Base-by-base conservation (phyloP, 441 rosid genomes). In the Kokia cookei region DNA sequence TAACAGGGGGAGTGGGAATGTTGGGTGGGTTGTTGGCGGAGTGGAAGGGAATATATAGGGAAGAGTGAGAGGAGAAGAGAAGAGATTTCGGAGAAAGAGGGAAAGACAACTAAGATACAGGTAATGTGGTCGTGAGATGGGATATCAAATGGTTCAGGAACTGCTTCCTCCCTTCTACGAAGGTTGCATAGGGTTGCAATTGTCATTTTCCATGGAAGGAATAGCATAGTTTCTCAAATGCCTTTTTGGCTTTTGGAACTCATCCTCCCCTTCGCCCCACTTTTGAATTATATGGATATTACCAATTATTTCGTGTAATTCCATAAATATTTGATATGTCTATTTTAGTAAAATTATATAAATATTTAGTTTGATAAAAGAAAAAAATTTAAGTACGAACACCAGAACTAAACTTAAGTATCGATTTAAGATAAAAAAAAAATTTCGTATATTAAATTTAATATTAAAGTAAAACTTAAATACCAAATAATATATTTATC, bases 101-200 rank as follows among this genome's bases (percentile, higher is more conserved):
- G 80, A 81, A 69, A 69, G 86, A 65, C 88, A 83, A 73, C 86
- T 76, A 77, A 81, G 78, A 19, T 45, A 82, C 86, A 86, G 86
- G 74, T 80, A 72, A 73, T 19, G 65, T 19, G 53, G 35, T 65
- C 69, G 61, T 32, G 37, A 32, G 37, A 32, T 32, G 37, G 37
- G 37, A 32, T 4, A 32, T 67, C 14, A 65, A 45, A 45, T 17
- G 24, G 58, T 10, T 53, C 51, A 60, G 82, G 74, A 71, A 75
- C 65, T 17, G 68, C 76, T n/a, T 14, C 22, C 57, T 26, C 12
- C 29, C 2, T 9, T 9, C 47, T 7, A 22, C 50, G 87, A 83
- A 86, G 75, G 67, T 59, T 13, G 32, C 10, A 1, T 15, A 51
- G 78, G 88, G 86, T 60, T 57, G 73, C 1, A 32, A 73, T 40